Percentiles rank a stretch among this genome's conserved stretches.
phyloP scores from a whole-genome alignment of 495 filamentous ascomycete genomes.

The Aspergillus incahuasiensis region DNA sequence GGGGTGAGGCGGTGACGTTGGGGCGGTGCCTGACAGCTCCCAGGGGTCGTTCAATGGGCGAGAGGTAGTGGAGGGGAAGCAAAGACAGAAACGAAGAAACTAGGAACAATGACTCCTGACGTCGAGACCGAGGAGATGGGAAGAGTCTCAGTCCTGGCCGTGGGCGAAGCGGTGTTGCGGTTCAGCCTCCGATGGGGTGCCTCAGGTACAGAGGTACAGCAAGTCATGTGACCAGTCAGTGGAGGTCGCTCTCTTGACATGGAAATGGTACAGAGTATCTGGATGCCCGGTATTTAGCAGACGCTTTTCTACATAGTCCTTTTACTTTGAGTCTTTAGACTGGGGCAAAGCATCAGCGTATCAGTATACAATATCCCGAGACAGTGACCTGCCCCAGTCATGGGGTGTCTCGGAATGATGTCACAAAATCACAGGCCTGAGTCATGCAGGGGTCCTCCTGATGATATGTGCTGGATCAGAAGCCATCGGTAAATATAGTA shows the following conservation, averaged over 20 bases:
- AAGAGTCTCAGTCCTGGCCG: background rate
- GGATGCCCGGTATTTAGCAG: too few species aligned
- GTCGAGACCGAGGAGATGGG: background rate
- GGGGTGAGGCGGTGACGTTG: slow-evolving; percentile 12
- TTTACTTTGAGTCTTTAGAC: background rate
- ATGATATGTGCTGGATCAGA: too few species aligned
- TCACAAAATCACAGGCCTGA: slow-evolving; percentile 3
- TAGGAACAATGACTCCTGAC: background rate
- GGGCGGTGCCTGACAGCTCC: slow-evolving; percentile 15
- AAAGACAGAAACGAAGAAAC: background rate
- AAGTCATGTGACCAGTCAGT: background rate
- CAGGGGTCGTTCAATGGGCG: slow-evolving; percentile 2
- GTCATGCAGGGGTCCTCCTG: background rate
- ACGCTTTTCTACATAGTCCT: background rate
- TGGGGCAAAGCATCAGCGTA: background rate
- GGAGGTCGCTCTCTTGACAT: background rate
- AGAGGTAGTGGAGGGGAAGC: background rate
- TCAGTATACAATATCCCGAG: background rate
- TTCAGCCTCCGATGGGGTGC: slow-evolving; percentile 4
- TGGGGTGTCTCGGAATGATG: slow-evolving; percentile 2
- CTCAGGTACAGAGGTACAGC: slow-evolving; percentile 7
- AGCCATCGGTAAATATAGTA: too few species aligned
- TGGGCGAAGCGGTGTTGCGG: slow-evolving; percentile 5
- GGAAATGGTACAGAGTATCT: background rate
- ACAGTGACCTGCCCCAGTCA: background rate